phyloP scores from a whole-genome alignment of 1,139 yeast species.

The Kluyveromyces sp. region DNA sequence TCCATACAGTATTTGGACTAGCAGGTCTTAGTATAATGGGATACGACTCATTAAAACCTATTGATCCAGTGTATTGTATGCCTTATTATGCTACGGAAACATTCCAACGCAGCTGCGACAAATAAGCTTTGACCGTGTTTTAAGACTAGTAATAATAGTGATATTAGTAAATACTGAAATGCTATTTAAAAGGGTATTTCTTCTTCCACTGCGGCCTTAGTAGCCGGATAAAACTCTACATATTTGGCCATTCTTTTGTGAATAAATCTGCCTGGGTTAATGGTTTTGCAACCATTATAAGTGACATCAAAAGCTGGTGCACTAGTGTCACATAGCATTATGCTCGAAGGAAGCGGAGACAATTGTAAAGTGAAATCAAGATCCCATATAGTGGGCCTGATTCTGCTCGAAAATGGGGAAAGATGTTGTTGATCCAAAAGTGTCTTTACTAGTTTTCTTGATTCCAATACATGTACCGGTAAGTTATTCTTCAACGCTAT shows the following conservation, averaged over 20 bases:
- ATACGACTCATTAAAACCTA: slow-evolving; percentile 43
- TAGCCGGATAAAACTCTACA: slow-evolving; percentile 60
- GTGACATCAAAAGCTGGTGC: slow-evolving; percentile 67
- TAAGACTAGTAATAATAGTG: no score
- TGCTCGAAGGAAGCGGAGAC: slow-evolving; percentile 70
- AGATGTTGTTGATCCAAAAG: slow-evolving; percentile 79
- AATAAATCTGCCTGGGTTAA: slow-evolving; percentile 61
- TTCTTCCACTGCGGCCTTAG: slow-evolving; percentile 43
- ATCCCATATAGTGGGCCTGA: slow-evolving; percentile 62
- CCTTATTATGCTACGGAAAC: slow-evolving; percentile 43
- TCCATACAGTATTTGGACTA: slow-evolving; percentile 84
- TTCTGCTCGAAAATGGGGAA: slow-evolving; percentile 62
- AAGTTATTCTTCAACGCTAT: slow-evolving; percentile 25
- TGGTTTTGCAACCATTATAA: slow-evolving; percentile 74
- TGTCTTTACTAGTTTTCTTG: slow-evolving; percentile 71
- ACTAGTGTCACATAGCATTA: slow-evolving; percentile 59
- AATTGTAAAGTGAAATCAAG: slow-evolving; percentile 62
- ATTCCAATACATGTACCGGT: slow-evolving; percentile 43
- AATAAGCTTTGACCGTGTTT: not conserved
- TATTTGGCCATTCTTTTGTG: slow-evolving; percentile 49
- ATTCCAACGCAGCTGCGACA: slow-evolving; percentile 26
- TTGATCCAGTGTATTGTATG: slow-evolving; percentile 86
- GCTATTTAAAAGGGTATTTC: slow-evolving; percentile 36
- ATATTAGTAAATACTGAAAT: no score
- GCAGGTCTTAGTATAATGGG: slow-evolving; percentile 79